phyloP scores from a whole-genome alignment of 148 eudicot genomes.

The Arctostaphylos glauca region DNA sequence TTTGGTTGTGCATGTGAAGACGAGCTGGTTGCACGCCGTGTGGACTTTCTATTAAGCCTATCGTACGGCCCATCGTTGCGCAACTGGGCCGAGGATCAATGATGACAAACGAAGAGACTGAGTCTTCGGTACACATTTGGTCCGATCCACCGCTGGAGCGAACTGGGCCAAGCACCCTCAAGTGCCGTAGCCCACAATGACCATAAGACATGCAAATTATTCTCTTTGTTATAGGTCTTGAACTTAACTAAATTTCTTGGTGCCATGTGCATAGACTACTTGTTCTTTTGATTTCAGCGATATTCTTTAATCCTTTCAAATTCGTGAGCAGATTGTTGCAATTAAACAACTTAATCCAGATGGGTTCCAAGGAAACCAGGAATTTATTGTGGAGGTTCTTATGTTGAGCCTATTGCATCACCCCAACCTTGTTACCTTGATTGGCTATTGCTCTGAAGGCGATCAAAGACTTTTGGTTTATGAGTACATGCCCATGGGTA shows the following conservation, averaged over 20 bases:
- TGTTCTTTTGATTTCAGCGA: neutral
- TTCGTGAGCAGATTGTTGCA: slow-evolving; percentile 56
- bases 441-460: slow-evolving; percentile 82
- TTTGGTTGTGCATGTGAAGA: no score
- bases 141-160: no score
- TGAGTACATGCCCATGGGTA: slow-evolving; percentile 85
- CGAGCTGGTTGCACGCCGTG: no score
- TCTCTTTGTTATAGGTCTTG: neutral
- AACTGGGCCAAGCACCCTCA: no score
- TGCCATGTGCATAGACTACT: neutral
- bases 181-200: no score
- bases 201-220: no score
- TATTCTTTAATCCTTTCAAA: slow-evolving; percentile 10
- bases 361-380: slow-evolving; percentile 84
- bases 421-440: slow-evolving; percentile 77
- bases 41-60: no score
- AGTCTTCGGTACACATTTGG: no score
- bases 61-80: no score
- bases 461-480: slow-evolving; percentile 81
- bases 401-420: slow-evolving; percentile 87
- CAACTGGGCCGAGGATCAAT: no score
- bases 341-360: slow-evolving; percentile 67
- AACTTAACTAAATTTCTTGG: neutral
- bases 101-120: no score
- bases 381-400: slow-evolving; percentile 81